Conservation (phyloP, 495 filamentous ascomycete genomes). For the Rhizodiscina lignyota region DNA sequence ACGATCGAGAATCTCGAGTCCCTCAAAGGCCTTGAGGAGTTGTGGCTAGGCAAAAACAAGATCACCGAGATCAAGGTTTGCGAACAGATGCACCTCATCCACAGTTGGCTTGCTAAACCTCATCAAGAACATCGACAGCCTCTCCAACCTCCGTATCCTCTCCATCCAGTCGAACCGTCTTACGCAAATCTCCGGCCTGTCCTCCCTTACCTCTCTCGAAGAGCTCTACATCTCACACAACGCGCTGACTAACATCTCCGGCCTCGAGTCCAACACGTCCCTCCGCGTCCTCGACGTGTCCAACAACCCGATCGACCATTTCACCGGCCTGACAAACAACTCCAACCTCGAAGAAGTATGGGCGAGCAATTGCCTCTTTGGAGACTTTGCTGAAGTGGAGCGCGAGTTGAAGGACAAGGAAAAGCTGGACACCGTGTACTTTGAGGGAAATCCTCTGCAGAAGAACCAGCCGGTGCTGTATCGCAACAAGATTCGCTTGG, state of each 20-base stretch:
- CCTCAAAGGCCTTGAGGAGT: slow-evolving; percentile 57
- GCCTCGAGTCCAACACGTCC: slow-evolving; percentile 47
- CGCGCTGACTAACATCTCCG: slow-evolving; percentile 58
- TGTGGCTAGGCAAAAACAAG: slow-evolving; percentile 98
- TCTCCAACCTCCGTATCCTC: slow-evolving; percentile 71
- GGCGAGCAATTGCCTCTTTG: slow-evolving; percentile 77
- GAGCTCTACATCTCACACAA: slow-evolving; percentile 99
- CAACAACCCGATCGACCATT: slow-evolving; percentile 66
- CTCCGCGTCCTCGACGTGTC: slow-evolving; percentile 78
- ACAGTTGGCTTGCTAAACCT: not conserved
- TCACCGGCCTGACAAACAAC: slow-evolving; percentile 53
- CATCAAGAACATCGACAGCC: slow-evolving; percentile 40
- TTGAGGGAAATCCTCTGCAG: slow-evolving; percentile 91
- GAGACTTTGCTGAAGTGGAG: slow-evolving; percentile 71
- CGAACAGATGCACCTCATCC: too few relatives aligned
- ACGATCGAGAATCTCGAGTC: slow-evolving; percentile 77
- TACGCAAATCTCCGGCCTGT: slow-evolving; percentile 58
- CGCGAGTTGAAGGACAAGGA: slow-evolving; percentile 59
- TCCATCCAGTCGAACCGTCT: slow-evolving; percentile 97
- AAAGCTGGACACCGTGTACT: slow-evolving; percentile 80
- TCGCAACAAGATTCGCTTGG: slow-evolving; percentile 79
- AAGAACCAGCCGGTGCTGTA: slow-evolving; percentile 57
- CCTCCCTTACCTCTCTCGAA: slow-evolving; percentile 59
- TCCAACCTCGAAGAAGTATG: slow-evolving; percentile 74
- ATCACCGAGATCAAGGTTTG: too few relatives aligned